Conservation (phyloP, 78 protist species). For the Polysphondylium violaceum region DNA sequence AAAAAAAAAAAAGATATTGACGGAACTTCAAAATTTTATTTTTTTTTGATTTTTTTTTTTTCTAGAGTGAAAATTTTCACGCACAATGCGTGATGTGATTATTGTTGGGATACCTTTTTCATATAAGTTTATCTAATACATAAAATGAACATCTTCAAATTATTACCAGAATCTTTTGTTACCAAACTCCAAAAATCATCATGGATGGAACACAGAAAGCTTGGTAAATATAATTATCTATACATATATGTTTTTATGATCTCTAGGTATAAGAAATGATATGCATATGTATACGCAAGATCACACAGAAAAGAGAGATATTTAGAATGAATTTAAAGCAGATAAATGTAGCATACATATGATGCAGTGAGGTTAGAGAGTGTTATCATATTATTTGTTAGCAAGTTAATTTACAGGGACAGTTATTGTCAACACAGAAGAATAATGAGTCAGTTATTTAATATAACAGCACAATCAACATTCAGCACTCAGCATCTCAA, state of each 20-base stretch:
- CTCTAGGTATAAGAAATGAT: not conserved
- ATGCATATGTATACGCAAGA: too few species aligned
- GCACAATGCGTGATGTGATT: too few species aligned
- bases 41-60: not conserved
- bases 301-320: too few species aligned
- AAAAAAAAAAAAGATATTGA: not conserved
- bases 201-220: constrained; percentile 73
- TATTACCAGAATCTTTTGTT: constrained; percentile 35
- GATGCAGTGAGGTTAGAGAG: too few species aligned
- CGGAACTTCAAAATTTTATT: not conserved
- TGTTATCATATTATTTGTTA: too few species aligned
- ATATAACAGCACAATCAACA: not conserved
- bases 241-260: not conserved
- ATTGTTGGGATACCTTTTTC: too few species aligned
- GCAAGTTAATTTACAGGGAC: too few species aligned
- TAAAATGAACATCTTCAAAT: constrained; percentile 28
- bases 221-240: constrained; percentile 42
- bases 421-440: not conserved
- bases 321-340: too few species aligned
- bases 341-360: too few species aligned
- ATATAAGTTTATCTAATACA: too few species aligned
- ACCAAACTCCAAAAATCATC: constrained; percentile 50
- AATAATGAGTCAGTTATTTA: not conserved
- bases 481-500: too few species aligned
- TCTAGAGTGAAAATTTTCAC: not conserved